Conservation (phyloP, 2,329 filamentous ascomycete genomes). For the Pseudocercospora vitis region DNA sequence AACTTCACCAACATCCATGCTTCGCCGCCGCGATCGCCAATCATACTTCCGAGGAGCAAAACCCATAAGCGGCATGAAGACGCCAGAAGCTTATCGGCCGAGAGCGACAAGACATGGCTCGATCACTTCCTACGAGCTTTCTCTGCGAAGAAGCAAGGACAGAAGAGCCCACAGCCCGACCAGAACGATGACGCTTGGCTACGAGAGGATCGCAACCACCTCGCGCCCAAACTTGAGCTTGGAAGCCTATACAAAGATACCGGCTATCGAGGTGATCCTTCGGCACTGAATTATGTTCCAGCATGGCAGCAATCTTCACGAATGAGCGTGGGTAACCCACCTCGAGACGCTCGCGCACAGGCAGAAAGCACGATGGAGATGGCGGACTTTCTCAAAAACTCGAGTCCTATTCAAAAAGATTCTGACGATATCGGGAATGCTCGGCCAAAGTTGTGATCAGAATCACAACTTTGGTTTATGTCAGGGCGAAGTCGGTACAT, state of each 20-base stretch:
- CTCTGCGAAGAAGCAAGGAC: not conserved
- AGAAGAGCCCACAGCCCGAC: not conserved
- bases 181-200: not conserved
- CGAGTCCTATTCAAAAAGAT: not conserved
- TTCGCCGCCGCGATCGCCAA: slow-evolving; percentile 12
- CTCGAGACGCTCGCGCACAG: slow-evolving; percentile 65
- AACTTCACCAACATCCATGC: slow-evolving; percentile 12
- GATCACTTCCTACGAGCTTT: not conserved
- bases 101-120: not conserved
- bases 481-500: no score
- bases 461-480: no score
- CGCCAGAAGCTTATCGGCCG: not conserved
- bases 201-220: not conserved
- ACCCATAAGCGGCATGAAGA: not conserved
- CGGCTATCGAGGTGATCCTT: slow-evolving; percentile 2
- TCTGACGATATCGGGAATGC: no score
- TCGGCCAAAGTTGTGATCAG: no score
- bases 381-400: not conserved
- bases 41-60: slow-evolving; percentile 3
- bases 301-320: slow-evolving; percentile 9
- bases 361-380: slow-evolving; percentile 44
- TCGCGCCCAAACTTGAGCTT: slow-evolving; percentile 14
- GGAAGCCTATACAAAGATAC: slow-evolving; percentile 8
- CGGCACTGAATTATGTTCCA: slow-evolving; percentile 2
- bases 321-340: slow-evolving; percentile 1